A percentile compares a stretch with the other conserved stretches of the same genome.
Evolutionary conservation across 2,329 filamentous ascomycete species (phyloP).

Genomic region (Aspergillus quadrilineatus): DNA sequence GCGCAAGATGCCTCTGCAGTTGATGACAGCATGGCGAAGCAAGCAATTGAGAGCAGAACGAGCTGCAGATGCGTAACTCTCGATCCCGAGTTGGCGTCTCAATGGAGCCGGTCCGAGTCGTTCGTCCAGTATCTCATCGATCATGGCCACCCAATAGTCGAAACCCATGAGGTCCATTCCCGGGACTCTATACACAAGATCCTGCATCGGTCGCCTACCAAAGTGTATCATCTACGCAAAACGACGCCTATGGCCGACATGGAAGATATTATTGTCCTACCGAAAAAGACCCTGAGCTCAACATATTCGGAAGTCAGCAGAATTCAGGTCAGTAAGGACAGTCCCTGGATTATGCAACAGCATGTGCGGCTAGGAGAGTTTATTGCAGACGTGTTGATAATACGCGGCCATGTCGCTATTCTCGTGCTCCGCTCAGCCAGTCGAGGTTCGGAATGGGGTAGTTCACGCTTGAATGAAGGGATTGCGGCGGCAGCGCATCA

Average conservation of each 20-base stretch:
- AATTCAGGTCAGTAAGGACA: slow-evolving; percentile 55
- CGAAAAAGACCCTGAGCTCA: slow-evolving; percentile 52
- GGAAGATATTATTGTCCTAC: slow-evolving; percentile 60
- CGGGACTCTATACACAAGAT: slow-evolving; percentile 54
- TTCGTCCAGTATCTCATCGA: slow-evolving; percentile 61
- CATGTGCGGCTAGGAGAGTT: slow-evolving; percentile 66
- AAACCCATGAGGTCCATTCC: slow-evolving; percentile 55
- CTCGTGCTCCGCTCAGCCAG: slow-evolving; percentile 67
- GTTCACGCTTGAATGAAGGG: slow-evolving; percentile 55
- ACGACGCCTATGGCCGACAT: slow-evolving; percentile 49
- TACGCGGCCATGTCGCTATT: slow-evolving; percentile 63
- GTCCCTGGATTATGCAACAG: slow-evolving; percentile 68
- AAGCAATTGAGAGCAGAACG: slow-evolving; percentile 59
- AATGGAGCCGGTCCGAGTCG: slow-evolving; percentile 62
- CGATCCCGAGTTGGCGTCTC: slow-evolving; percentile 54
- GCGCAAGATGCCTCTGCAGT: slow-evolving; percentile 66
- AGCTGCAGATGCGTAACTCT: slow-evolving; percentile 65
- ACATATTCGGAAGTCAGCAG: slow-evolving; percentile 57
- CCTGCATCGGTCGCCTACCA: slow-evolving; percentile 46
- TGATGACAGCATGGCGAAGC: slow-evolving; percentile 66
- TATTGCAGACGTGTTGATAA: slow-evolving; percentile 68
- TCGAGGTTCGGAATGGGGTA: slow-evolving; percentile 64
- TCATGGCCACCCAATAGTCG: slow-evolving; percentile 56
- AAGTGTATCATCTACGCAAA: slow-evolving; percentile 63
- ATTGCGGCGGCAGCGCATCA: slow-evolving; percentile 61